phyloP scores from a whole-genome alignment of 2,329 filamentous ascomycete genomes.

The Neonectria sp. region DNA sequence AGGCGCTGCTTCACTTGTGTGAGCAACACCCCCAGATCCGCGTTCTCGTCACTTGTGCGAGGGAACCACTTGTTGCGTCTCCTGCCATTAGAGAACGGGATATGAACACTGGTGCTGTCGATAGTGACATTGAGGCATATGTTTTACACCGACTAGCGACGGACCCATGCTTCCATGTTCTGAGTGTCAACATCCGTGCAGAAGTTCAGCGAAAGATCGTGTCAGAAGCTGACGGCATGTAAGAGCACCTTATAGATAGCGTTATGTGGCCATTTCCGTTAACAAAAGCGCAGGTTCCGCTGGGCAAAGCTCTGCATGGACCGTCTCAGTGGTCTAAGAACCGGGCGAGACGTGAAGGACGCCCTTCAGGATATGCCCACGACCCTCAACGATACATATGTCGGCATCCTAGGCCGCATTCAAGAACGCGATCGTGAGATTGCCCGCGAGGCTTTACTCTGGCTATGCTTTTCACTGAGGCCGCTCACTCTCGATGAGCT shows the following conservation, averaged over 20 bases:
- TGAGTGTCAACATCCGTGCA: slow-evolving; percentile 38
- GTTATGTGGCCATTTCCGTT: not conserved
- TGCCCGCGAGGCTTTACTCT: slow-evolving; percentile 45
- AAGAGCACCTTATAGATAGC: slow-evolving; percentile 5
- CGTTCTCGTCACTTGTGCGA: slow-evolving; percentile 42
- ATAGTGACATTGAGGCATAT: slow-evolving; percentile 45
- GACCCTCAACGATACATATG: slow-evolving; percentile 45
- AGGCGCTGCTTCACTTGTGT: slow-evolving; percentile 34
- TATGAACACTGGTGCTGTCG: slow-evolving; percentile 37
- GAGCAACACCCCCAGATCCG: slow-evolving; percentile 33
- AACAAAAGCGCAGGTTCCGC: slow-evolving; percentile 41
- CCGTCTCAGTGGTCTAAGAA: slow-evolving; percentile 39
- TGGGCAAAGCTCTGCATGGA: slow-evolving; percentile 50
- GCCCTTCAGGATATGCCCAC: slow-evolving; percentile 39
- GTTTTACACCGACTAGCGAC: slow-evolving; percentile 36
- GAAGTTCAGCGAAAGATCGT: slow-evolving; percentile 42
- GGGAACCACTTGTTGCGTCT: slow-evolving; percentile 22
- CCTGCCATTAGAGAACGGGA: slow-evolving; percentile 27
- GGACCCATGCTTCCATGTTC: slow-evolving; percentile 36
- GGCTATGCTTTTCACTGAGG: slow-evolving; percentile 46
- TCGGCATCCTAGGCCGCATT: slow-evolving; percentile 43
- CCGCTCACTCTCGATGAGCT: slow-evolving; percentile 44
- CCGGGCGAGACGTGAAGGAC: slow-evolving; percentile 41
- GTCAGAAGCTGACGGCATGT: slow-evolving; percentile 44
- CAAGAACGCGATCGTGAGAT: slow-evolving; percentile 40